Percentiles rank a stretch among this genome's conserved stretches.
These are phyloP conservation scores for Protostelium mycophagum DNA, from an alignment of 78 protist species.

Conservation along the genomic window DNA sequence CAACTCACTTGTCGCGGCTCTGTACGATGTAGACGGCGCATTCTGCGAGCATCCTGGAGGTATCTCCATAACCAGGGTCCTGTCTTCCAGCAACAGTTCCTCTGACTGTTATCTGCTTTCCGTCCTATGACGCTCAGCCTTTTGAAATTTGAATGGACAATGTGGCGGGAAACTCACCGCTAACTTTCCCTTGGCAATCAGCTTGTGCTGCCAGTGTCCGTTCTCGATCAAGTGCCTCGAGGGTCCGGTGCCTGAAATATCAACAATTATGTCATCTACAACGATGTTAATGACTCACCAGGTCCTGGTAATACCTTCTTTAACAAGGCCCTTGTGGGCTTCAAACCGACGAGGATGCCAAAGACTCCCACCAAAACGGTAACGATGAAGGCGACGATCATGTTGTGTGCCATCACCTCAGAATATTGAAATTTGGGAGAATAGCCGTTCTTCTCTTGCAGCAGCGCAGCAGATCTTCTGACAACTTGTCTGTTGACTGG, in stretches of 20 bases:
- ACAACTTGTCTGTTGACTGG: background rate
- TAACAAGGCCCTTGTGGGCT: background rate
- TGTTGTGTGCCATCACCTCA: background rate
- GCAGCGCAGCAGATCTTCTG: background rate
- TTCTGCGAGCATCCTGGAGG: background rate
- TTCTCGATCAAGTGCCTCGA: background rate
- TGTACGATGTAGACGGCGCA: background rate
- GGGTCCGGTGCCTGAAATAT: background rate
- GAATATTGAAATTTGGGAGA: background rate
- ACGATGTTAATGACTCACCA: background rate
- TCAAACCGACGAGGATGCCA: background rate
- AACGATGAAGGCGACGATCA: background rate
- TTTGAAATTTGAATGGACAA: background rate
- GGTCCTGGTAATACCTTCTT: background rate
- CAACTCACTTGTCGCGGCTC: background rate
- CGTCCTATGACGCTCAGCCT: background rate
- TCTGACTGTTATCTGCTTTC: background rate
- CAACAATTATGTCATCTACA: background rate
- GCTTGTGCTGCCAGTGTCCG: background rate
- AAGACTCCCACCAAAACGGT: background rate
- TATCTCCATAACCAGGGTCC: background rate
- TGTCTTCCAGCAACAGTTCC: background rate
- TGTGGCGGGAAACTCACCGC: conserved; percentile 1
- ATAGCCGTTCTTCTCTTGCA: background rate
- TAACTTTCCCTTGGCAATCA: background rate